Conservation (phyloP, 305 asterid genomes). For the Solanum chacoense region DNA sequence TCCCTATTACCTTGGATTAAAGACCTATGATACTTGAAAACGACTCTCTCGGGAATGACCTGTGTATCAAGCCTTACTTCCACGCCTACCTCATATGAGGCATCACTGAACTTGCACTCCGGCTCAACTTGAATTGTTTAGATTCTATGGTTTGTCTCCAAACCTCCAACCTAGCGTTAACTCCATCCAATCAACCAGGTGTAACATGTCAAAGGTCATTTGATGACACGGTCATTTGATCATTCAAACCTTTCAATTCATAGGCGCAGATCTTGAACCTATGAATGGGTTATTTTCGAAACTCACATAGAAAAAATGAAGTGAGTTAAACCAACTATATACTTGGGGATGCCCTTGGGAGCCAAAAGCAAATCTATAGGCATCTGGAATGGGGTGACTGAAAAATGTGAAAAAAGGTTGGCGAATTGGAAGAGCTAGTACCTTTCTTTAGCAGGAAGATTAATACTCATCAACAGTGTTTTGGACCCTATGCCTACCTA, state of each 20-base stretch:
- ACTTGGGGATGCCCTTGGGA: too few species aligned
- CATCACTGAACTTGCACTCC: background rate
- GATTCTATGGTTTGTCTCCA: background rate
- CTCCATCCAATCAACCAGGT: background rate
- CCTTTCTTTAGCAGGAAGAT: too few species aligned
- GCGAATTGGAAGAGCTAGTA: too few species aligned
- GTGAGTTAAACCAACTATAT: background rate
- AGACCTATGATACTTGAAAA: background rate
- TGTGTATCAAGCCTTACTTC: background rate
- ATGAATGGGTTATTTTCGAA: background rate
- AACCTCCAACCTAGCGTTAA: background rate
- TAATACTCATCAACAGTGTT: too few species aligned
- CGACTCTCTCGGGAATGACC: background rate
- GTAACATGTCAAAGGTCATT: background rate
- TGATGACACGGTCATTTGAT: too few species aligned
- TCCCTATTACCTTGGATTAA: background rate
- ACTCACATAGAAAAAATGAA: background rate
- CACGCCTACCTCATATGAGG: background rate
- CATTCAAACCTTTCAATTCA: background rate
- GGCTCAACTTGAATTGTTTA: background rate
- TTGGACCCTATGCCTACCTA: too few species aligned
- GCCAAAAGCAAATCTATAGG: too few species aligned
- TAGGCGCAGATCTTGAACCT: background rate
- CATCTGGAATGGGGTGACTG: too few species aligned
- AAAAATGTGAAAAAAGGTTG: too few species aligned